Percentiles rank a stretch among this genome's conserved stretches.
Conservation (phyloP, 1,139 yeast genomes). For the Yamadazyma songkhlaensis region DNA sequence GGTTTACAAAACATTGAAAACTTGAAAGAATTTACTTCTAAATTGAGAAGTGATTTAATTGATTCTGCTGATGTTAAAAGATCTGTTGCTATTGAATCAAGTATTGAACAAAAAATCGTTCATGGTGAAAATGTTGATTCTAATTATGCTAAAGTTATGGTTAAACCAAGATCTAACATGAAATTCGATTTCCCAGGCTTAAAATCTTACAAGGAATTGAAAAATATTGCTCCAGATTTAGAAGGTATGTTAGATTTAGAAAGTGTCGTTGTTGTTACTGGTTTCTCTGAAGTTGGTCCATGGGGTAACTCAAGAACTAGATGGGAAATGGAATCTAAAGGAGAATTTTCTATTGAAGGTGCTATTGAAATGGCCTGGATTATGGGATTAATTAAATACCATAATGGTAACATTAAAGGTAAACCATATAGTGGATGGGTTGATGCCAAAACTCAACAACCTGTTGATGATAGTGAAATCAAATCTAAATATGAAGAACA, state of each 20-base stretch:
- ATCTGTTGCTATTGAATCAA: constrained; percentile 91
- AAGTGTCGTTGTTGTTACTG: constrained; percentile 89
- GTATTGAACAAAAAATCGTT: constrained; percentile 89
- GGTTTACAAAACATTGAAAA: constrained; percentile 93
- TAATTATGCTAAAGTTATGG: constrained; percentile 70
- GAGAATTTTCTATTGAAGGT: constrained; percentile 97
- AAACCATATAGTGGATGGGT: constrained; percentile 92
- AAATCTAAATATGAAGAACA: constrained; percentile 86
- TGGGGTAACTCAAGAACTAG: constrained; percentile 99
- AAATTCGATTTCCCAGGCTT: constrained; percentile 89
- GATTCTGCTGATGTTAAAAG: constrained; percentile 91
- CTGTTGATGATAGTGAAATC: constrained; percentile 92
- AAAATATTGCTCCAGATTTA: constrained; percentile 67
- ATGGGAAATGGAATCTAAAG: constrained; percentile 98
- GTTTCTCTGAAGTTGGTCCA: constrained; percentile 98
- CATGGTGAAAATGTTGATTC: constrained; percentile 89
- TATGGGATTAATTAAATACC: constrained; percentile 95
- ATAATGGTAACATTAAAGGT: constrained; percentile 90
- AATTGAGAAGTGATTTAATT: constrained; percentile 75
- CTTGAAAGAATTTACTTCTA: constrained; percentile 82
- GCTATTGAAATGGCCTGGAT: constrained; percentile 99
- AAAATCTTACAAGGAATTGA: constrained; percentile 73
- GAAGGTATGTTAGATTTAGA: constrained; percentile 93
- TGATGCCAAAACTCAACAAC: constrained; percentile 87
- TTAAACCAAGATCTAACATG: constrained; percentile 93